phyloP scores from a whole-genome alignment of 2,329 filamentous ascomycete genomes.

The Biscogniauxia marginata region DNA sequence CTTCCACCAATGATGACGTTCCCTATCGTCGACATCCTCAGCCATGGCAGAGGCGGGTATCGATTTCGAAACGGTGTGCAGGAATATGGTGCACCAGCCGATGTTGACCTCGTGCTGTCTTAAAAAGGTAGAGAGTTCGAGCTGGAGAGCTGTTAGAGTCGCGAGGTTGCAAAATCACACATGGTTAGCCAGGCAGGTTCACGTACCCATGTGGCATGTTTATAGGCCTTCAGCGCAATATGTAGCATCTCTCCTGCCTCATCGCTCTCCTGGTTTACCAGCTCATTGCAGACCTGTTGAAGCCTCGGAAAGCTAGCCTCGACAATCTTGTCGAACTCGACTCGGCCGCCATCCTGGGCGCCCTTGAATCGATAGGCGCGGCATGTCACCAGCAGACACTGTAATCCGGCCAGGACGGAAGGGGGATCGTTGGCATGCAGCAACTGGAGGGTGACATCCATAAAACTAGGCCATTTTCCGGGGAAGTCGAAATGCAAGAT shows the following conservation, averaged over 20 bases:
- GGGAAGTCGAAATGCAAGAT: conserved; percentile 96
- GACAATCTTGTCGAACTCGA: conserved; percentile 92
- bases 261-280: conserved; percentile 86
- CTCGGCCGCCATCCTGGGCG: conserved; percentile 70
- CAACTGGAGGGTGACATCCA: conserved; percentile 87
- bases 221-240: conserved; percentile 93
- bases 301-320: conserved; percentile 87
- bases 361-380: conserved; percentile 92
- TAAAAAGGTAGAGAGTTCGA: conserved; percentile 78
- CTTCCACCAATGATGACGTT: conserved; percentile 98
- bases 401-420: conserved; percentile 88
- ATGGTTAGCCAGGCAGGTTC: conserved; percentile 2
- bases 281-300: conserved; percentile 79
- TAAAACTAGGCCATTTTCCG: conserved; percentile 87
- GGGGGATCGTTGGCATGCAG: conserved; percentile 82
- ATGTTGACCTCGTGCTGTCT: conserved; percentile 82
- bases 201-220: conserved; percentile 93
- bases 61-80: conserved; percentile 83
- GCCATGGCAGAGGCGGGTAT: conserved; percentile 76
- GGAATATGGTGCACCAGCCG: conserved; percentile 93
- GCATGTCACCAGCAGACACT: conserved; percentile 92
- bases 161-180: not conserved
- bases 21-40: conserved; percentile 79
- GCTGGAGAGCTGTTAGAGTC: conserved; percentile 48
- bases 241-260: conserved; percentile 97